phyloP scores from a whole-genome alignment of 176 grass and related monocot genomes.

The Triticum turgidum region DNA sequence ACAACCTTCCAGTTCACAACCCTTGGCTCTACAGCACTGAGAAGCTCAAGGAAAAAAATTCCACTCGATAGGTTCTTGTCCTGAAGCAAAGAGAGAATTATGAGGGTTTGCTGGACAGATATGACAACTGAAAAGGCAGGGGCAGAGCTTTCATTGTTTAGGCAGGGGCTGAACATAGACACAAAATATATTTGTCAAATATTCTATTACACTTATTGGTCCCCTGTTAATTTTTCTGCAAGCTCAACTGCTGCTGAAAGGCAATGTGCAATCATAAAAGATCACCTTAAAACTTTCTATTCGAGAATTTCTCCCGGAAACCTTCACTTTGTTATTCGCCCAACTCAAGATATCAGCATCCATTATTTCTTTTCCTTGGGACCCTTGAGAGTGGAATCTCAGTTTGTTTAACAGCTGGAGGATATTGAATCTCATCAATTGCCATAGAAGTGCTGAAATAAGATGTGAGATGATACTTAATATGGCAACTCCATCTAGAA shows the following conservation, averaged over 20 bases:
- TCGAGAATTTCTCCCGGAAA: slow-evolving; percentile 56
- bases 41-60: slow-evolving; percentile 89
- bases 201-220: neutral
- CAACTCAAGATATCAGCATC: slow-evolving; percentile 93
- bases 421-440: slow-evolving; percentile 98
- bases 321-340: slow-evolving; percentile 81
- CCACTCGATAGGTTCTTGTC: slow-evolving; percentile 85
- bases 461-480: slow-evolving; percentile 2
- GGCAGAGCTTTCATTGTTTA: neutral
- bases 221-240: neutral
- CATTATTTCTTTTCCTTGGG: slow-evolving; percentile 82
- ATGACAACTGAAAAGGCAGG: neutral
- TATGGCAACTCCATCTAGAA: neutral
- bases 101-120: slow-evolving; percentile 16
- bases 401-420: slow-evolving; percentile 90
- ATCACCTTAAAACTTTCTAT: slow-evolving; percentile 90
- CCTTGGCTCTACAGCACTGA: slow-evolving; percentile 80
- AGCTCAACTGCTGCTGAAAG: neutral
- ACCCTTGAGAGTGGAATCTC: slow-evolving; percentile 75
- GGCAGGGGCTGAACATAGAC: neutral
- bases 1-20: slow-evolving; percentile 92
- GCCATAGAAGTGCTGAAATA: slow-evolving; percentile 90
- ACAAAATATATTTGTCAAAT: neutral
- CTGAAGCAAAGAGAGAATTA: slow-evolving; percentile 45
- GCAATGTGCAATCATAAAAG: neutral